Conservation (phyloP, 495 filamentous ascomycete genomes). For the Cudoniella acicularis region DNA sequence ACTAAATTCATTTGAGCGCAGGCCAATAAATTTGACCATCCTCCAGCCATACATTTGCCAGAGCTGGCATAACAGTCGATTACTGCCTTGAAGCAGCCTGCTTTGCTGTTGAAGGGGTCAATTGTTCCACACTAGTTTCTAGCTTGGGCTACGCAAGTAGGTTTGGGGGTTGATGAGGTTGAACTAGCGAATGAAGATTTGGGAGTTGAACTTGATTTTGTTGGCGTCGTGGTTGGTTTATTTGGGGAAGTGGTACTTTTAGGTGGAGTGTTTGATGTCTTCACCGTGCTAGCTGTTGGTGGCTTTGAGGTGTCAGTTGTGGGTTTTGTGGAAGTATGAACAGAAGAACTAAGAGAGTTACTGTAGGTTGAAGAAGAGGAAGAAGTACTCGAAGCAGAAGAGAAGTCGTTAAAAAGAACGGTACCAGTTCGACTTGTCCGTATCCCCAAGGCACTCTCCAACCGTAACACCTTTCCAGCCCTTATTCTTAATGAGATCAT, state of each 20-base stretch:
- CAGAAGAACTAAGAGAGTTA: not conserved
- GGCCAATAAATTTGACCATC: not conserved
- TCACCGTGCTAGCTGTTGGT: not conserved
- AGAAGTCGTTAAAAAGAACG: slow-evolving; percentile 10
- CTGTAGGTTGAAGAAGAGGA: not conserved
- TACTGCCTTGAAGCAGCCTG: not conserved
- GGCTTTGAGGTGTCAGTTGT: not conserved
- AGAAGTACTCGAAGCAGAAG: not conserved
- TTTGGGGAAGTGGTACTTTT: not conserved
- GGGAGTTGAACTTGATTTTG: no score
- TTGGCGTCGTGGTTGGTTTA: not conserved
- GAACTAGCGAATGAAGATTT: no score
- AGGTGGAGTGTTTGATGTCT: not conserved
- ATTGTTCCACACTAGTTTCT: not conserved
- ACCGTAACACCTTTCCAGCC: slow-evolving; percentile 46
- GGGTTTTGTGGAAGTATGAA: not conserved
- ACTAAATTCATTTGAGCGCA: not conserved
- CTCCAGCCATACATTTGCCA: not conserved
- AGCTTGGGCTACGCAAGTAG: not conserved
- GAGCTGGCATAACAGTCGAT: not conserved
- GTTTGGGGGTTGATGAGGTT: not conserved
- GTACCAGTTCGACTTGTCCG: slow-evolving; percentile 40
- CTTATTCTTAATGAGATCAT: slow-evolving; percentile 43
- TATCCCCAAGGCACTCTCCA: slow-evolving; percentile 35
- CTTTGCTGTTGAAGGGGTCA: not conserved